Evolutionary conservation across 176 grass and related monocot genomes (phyloP), one percentile per base, ranked within the genome.

Genomic region (Tillandsia fasciculata): DNA sequence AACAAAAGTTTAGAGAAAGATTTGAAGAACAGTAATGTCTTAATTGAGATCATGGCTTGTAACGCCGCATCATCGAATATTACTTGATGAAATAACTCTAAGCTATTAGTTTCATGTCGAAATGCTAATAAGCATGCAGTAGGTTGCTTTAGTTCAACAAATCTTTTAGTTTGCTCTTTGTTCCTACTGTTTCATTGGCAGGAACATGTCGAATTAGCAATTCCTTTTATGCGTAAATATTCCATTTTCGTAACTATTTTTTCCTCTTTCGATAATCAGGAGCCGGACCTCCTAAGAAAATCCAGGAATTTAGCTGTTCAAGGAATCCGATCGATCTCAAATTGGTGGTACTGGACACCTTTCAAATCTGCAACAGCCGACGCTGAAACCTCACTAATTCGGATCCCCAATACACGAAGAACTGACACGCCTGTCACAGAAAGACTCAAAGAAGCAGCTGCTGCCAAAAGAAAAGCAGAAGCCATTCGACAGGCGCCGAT

Each of bases 261-360:
- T 42, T 42, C 7, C 7, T 23, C 1, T 53, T 57, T 26, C 10
- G 54, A 2, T 22, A 50, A 15, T 81, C 83, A 97, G 94, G 86
- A 85, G 10, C 67, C 89, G 0, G 86, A 92, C 70, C 42, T 24
- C 1, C 18, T 52, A 47, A 29, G 82, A 67, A 76, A 74, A 56
- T 92, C 89, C 0, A 85, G 79, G 64, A 81, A 63, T 12, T 97
- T 86, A 0, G 84, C 89, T 10, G 65, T 92, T 12, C 93, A 92
- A 64, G 57, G 79, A 11, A 83, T 97, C 74, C 83, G 71, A 74
- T 97, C 86, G 65, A 81, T 97, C 76, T 85, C 84, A 1, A 87
- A 83, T 72, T 97, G 88, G 86, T 92, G 86, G 93, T 90, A 90
- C 71, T 90, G 84, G 93, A 73, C 69, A 63, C 84, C 89, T 47